A percentile compares a stretch with the other conserved stretches of the same genome.
Evolutionary conservation across 192 early-diverging fungal species (phyloP).

Genomic region (Rhizophagus prolifer): DNA sequence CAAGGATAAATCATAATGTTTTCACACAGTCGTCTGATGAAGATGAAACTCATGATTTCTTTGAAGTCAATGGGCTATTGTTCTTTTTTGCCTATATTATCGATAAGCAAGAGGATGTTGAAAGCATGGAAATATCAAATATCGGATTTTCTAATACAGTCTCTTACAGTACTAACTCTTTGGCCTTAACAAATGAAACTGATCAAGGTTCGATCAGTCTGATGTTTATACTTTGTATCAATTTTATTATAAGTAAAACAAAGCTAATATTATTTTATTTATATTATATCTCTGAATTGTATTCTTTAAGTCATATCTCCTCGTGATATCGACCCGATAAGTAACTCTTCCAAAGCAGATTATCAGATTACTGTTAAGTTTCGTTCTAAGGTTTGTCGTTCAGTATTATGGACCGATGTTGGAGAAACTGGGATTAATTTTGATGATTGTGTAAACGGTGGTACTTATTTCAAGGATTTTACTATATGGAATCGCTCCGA

Average conservation of each 20-base stretch:
- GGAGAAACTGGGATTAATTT: conserved; percentile 89
- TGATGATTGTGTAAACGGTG: conserved; percentile 91
- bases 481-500: conserved; percentile 86
- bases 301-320: background rate
- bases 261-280: background rate
- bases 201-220: background rate
- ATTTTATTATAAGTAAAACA: background rate
- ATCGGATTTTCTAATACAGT: background rate
- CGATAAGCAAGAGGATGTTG: background rate
- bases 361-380: conserved; percentile 72
- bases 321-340: conserved; percentile 16
- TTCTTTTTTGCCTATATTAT: conserved; percentile 77
- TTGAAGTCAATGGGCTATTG: conserved; percentile 78
- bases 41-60: conserved; percentile 59
- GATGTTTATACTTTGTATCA: conserved; percentile 13
- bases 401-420: conserved; percentile 89
- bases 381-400: conserved; percentile 83
- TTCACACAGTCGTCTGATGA: conserved; percentile 36
- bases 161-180: background rate
- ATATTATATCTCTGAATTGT: background rate
- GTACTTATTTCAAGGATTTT: conserved; percentile 88
- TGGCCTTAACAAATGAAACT: background rate
- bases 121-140: background rate
- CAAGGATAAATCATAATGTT: conserved; percentile 2
- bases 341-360: conserved; percentile 41